Evolutionary conservation across 192 early-diverging fungal genomes (phyloP).

Genomic region (Coemansia sp.): DNA sequence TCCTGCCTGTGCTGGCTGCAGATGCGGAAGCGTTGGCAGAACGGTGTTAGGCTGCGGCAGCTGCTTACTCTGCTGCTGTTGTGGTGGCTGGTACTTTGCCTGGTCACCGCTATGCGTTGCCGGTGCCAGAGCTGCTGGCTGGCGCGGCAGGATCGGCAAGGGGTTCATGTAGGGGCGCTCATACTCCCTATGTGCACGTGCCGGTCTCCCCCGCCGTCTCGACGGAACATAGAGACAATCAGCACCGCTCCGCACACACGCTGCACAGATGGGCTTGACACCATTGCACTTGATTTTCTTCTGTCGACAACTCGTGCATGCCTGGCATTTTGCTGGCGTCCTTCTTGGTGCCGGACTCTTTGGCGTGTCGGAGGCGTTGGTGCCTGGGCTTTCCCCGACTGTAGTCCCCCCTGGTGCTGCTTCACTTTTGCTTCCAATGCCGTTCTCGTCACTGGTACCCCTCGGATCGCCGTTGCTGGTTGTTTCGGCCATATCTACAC

Average conservation of each 20-base stretch:
- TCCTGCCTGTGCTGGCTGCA: slow-evolving; percentile 44
- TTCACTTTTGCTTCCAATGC: slow-evolving; percentile 23
- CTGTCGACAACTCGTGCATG: slow-evolving; percentile 55
- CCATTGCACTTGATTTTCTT: slow-evolving; percentile 59
- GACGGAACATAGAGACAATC: slow-evolving; percentile 56
- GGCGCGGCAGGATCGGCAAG: slow-evolving; percentile 53
- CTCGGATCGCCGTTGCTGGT: slow-evolving; percentile 52
- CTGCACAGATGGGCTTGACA: slow-evolving; percentile 49
- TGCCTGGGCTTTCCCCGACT: neutral
- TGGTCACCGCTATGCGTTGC: slow-evolving; percentile 14
- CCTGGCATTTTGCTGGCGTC: slow-evolving; percentile 50
- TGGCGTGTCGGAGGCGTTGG: neutral
- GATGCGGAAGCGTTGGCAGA: slow-evolving; percentile 47
- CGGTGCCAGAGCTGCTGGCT: slow-evolving; percentile 15
- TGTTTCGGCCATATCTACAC: slow-evolving; percentile 25
- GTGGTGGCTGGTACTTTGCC: slow-evolving; percentile 23
- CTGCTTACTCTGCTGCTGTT: slow-evolving; percentile 4
- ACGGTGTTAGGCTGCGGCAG: slow-evolving; percentile 1
- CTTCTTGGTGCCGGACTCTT: slow-evolving; percentile 12
- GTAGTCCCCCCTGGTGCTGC: neutral
- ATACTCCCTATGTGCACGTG: slow-evolving; percentile 50
- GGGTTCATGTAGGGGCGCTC: slow-evolving; percentile 51
- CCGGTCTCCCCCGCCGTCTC: slow-evolving; percentile 49
- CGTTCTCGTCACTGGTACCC: slow-evolving; percentile 11
- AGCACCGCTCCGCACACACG: slow-evolving; percentile 37